These are phyloP conservation scores for Pseudisothecium myosuroides DNA, from an alignment of 225 moss, liverwort and hornwort genomes.

Conservation along the genomic window DNA sequence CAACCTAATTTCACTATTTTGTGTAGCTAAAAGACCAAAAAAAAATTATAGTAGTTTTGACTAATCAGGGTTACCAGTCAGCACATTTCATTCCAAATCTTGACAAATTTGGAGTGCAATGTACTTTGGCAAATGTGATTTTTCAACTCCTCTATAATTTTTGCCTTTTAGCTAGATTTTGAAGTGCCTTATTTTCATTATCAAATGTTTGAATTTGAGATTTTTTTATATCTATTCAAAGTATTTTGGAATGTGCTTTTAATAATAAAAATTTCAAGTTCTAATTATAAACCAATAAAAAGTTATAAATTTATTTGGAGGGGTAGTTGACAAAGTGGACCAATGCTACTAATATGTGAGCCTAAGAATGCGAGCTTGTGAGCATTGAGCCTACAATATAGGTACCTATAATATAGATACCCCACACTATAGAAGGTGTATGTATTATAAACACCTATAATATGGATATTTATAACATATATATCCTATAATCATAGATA, in stretches of 20 bases:
- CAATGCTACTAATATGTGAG: too few relatives aligned
- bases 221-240: not conserved
- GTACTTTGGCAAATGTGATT: not conserved
- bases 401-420: too few relatives aligned
- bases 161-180: not conserved
- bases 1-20: too few relatives aligned
- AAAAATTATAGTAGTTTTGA: not conserved
- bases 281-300: too few relatives aligned
- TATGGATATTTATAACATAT: too few relatives aligned
- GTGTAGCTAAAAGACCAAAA: not conserved
- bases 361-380: too few relatives aligned
- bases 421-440: too few relatives aligned
- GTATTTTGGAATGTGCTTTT: fast-evolving
- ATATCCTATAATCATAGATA: too few relatives aligned
- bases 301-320: not conserved
- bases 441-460: too few relatives aligned
- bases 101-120: not conserved
- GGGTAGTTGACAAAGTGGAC: fast-evolving
- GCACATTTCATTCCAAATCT: not conserved
- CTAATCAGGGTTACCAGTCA: fast-evolving
- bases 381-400: too few relatives aligned
- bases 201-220: not conserved
- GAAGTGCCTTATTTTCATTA: not conserved
- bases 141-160: fast-evolving
- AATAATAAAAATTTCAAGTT: not conserved